phyloP scores from a whole-genome alignment of 495 filamentous ascomycete genomes.

The Podospora fimiseda region DNA sequence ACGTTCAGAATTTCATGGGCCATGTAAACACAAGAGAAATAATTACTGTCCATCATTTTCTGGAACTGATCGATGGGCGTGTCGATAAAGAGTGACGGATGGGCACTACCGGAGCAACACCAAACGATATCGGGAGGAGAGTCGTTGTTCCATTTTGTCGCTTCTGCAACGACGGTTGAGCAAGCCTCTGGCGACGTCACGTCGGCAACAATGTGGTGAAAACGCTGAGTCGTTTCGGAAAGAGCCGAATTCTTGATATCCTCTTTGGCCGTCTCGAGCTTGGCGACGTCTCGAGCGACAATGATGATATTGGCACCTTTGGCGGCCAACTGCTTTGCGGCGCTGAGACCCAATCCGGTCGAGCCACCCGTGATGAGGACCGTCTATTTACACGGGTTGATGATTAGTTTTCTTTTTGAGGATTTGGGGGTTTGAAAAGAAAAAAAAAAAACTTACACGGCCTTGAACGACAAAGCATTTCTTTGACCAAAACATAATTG shows the following conservation, averaged over 20 bases:
- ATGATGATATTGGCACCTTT: constrained; percentile 77
- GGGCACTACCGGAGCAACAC: constrained; percentile 67
- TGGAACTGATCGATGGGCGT: constrained; percentile 53
- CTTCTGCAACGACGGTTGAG: constrained; percentile 57
- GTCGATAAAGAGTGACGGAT: constrained; percentile 67
- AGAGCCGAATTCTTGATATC: constrained; percentile 51
- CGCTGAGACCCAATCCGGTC: constrained; percentile 68
- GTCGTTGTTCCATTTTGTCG: constrained; percentile 65
- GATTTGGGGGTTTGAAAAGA: neutral
- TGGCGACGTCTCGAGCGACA: constrained; percentile 59
- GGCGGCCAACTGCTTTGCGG: constrained; percentile 58
- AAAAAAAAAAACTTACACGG: constrained; percentile 43
- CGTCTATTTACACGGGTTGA: constrained; percentile 41
- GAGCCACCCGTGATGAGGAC: constrained; percentile 81
- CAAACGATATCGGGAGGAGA: constrained; percentile 70
- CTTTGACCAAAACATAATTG: constrained; percentile 6
- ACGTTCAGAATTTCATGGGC: constrained; percentile 55
- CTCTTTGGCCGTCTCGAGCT: constrained; percentile 57
- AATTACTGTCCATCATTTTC: constrained; percentile 75
- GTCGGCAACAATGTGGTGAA: constrained; percentile 71
- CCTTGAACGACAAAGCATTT: constrained; percentile 69
- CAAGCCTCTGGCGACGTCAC: constrained; percentile 56
- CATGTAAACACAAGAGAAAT: constrained; percentile 72
- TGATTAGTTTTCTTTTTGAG: constrained; percentile 1
- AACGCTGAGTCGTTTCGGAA: constrained; percentile 58